Conservation (phyloP, 2,329 filamentous ascomycete genomes). For the Atkinsonella texensis region DNA sequence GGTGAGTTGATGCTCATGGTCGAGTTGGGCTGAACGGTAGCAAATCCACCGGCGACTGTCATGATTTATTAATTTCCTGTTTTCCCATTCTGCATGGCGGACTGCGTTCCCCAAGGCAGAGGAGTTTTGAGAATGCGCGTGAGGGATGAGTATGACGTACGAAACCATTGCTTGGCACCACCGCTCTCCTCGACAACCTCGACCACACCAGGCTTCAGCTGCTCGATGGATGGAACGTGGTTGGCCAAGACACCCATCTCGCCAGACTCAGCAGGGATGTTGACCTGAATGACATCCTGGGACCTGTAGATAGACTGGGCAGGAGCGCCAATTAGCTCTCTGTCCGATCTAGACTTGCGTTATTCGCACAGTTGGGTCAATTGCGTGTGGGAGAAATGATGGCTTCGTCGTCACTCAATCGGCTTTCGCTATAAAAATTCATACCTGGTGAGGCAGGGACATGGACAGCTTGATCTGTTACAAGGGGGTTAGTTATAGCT, state of each 20-base stretch:
- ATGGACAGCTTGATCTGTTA: constrained; percentile 87
- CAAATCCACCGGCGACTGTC: constrained; percentile 89
- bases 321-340: constrained; percentile 38
- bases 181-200: constrained; percentile 92
- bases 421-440: constrained; percentile 20
- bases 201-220: constrained; percentile 91
- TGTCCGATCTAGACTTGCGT: constrained; percentile 11
- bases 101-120: neutral
- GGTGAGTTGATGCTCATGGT: constrained; percentile 95
- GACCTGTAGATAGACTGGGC: constrained; percentile 56
- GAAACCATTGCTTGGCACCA: constrained; percentile 91
- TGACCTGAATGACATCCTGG: constrained; percentile 79
- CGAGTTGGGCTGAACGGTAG: constrained; percentile 91
- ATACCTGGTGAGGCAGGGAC: constrained; percentile 95
- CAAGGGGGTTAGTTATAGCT: constrained; percentile 14
- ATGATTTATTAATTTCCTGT: constrained; percentile 6
- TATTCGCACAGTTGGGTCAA: constrained; percentile 9
- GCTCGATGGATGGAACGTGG: constrained; percentile 98
- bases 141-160: constrained; percentile 43
- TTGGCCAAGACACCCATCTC: constrained; percentile 99
- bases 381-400: constrained; percentile 13
- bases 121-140: neutral
- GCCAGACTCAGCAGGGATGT: constrained; percentile 93
- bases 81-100: neutral
- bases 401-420: constrained; percentile 9